Evolutionary conservation across 202 grass and related monocot genomes (phyloP).

Genomic region (Digitaria exilis): DNA sequence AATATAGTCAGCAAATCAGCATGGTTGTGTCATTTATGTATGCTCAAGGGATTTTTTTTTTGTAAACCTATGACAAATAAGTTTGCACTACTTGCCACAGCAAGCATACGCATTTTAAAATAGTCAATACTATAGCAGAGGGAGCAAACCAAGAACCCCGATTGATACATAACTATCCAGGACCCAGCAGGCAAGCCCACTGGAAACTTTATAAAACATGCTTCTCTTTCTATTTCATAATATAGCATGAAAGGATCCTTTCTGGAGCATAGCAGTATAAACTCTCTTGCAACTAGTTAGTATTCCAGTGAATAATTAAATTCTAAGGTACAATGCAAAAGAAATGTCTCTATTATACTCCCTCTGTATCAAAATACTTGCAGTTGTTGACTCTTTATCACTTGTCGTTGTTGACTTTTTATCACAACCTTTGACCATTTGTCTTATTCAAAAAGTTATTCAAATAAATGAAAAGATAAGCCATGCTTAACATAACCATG

Average conservation of each 20-base stretch:
- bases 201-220: neutral
- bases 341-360: no score
- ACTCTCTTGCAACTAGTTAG: neutral
- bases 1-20: slow-evolving; percentile 21
- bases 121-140: neutral
- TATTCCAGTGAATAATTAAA: neutral
- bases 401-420: no score
- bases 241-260: slow-evolving; percentile 2
- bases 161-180: neutral
- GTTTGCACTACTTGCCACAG: neutral
- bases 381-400: no score
- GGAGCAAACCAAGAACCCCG: neutral
- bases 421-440: no score
- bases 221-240: neutral
- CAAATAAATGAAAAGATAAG: no score
- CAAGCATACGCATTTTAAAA: neutral
- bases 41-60: neutral
- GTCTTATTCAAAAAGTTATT: no score
- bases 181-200: neutral
- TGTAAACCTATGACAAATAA: neutral
- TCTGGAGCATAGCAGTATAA: neutral
- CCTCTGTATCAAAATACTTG: no score
- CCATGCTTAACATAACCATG: no score
- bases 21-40: neutral
- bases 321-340: neutral